phyloP scores from a whole-genome alignment of 805 yeast genomes.

The Ogataea methylovora region DNA sequence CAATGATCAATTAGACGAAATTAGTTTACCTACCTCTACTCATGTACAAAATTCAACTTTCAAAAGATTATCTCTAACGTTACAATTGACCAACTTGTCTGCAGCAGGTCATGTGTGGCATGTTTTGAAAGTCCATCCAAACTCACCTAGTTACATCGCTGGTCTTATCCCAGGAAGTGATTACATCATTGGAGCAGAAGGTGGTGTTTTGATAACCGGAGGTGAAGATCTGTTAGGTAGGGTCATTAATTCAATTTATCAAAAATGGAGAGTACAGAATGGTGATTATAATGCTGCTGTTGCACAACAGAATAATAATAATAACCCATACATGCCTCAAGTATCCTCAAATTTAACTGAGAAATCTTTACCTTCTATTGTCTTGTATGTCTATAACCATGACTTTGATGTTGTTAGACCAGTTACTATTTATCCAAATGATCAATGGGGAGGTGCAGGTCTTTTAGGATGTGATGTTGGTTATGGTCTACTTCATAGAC shows the following conservation, averaged over 20 bases:
- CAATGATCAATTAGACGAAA: slow-evolving; percentile 20
- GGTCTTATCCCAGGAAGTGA: slow-evolving; percentile 83
- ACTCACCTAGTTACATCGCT: slow-evolving; percentile 76
- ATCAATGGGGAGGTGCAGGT: slow-evolving; percentile 79
- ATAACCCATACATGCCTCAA: slow-evolving; percentile 6
- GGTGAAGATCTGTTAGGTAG: slow-evolving; percentile 76
- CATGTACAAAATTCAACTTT: slow-evolving; percentile 29
- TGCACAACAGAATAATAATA: slow-evolving; percentile 1
- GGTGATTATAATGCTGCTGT: too few relatives aligned
- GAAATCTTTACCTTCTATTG: slow-evolving; percentile 27
- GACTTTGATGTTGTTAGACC: slow-evolving; percentile 84
- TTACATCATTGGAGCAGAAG: slow-evolving; percentile 81
- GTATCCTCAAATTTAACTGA: slow-evolving; percentile 6
- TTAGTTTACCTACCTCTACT: slow-evolving; percentile 13
- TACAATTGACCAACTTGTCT: slow-evolving; percentile 71
- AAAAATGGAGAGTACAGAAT: slow-evolving; percentile 17
- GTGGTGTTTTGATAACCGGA: slow-evolving; percentile 78
- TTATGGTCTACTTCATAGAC: slow-evolving; percentile 77
- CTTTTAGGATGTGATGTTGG: slow-evolving; percentile 93
- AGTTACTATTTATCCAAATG: slow-evolving; percentile 67
- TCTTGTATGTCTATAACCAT: slow-evolving; percentile 76
- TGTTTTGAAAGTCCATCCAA: slow-evolving; percentile 61
- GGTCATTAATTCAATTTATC: slow-evolving; percentile 50
- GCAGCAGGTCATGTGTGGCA: slow-evolving; percentile 86
- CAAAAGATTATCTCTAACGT: slow-evolving; percentile 51